Evolutionary conservation across 176 grass and related monocot species (phyloP), one percentile per base, ranked within the genome.

Genomic region (Eleusine indica): DNA sequence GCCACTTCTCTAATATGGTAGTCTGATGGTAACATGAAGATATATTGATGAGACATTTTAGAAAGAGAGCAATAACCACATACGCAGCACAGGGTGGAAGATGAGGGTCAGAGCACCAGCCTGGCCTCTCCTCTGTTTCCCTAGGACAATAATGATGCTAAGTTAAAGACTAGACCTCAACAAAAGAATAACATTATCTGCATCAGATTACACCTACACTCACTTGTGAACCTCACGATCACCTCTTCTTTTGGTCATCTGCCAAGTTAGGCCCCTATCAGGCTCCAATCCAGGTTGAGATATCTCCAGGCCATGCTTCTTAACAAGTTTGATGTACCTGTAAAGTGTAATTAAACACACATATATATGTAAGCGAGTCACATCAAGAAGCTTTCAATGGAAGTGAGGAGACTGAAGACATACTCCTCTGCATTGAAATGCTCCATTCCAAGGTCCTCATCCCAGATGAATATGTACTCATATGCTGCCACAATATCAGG

Each of bases 391-490:
- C 6, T n/a, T 35, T 52, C 11, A 79, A 46, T 1, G 21, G 48
- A 87, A 49, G 44, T 29, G 15, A 6, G 22, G 77, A 70, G 35
- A 72, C 11, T 25, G 30, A 56, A 88, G 47, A 46, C 95, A 75
- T 92, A 97, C 94, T 97, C 92, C 84, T 94, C 94, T 19, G 92
- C 94, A 81, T 94, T 74, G 63, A 97, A 97, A 87, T 97, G 94
- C 30, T 97, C 94, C 57, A 97, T 88, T 64, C 94, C 94, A 70
- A 97, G 88, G 76, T 97, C 94, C 75, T 97, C 94, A 83, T 97
- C 94, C 94, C 94, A 97, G n/a, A 97, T 87, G 63, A 97, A 97
- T 92, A 97, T 92, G 82, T 94, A 97, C 2, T 97, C 92, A 10
- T 92, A 97, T 35, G 90, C 74, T 67, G 86, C 88, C 70, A 92